Conservation (phyloP, 106 monocot species). For the Chionographis japonica region DNA sequence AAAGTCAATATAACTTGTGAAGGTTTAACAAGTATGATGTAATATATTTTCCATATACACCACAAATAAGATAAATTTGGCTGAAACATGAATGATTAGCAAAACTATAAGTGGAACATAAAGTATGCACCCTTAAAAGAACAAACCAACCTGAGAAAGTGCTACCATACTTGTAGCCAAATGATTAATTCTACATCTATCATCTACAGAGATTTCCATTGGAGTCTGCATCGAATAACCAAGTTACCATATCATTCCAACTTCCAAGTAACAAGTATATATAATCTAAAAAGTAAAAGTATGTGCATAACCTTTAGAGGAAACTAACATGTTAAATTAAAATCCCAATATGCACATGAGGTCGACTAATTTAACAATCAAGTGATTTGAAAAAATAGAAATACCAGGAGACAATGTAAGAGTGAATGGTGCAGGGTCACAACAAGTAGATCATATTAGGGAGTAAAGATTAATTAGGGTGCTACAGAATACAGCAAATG, state of each 20-base stretch:
- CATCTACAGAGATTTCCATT: slow-evolving; percentile 53
- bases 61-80: no score
- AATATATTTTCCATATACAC: no score
- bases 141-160: slow-evolving; percentile 64
- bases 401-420: not conserved
- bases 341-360: no score
- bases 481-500: no score
- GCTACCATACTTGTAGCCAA: slow-evolving; percentile 76
- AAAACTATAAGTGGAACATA: not conserved
- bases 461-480: no score
- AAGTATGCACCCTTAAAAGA: not conserved
- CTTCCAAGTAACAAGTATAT: not conserved
- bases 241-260: not conserved
- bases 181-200: slow-evolving; percentile 82
- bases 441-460: no score
- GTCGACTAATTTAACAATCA: not conserved
- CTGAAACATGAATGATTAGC: not conserved
- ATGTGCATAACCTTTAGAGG: no score
- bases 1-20: no score
- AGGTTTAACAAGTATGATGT: no score
- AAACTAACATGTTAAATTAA: no score
- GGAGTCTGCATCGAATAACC: slow-evolving; percentile 46
- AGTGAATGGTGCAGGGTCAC: no score
- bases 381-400: not conserved
- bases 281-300: not conserved